phyloP scores from a whole-genome alignment of 768 basidiomycete genomes.

The Hortiboletus campestris region DNA sequence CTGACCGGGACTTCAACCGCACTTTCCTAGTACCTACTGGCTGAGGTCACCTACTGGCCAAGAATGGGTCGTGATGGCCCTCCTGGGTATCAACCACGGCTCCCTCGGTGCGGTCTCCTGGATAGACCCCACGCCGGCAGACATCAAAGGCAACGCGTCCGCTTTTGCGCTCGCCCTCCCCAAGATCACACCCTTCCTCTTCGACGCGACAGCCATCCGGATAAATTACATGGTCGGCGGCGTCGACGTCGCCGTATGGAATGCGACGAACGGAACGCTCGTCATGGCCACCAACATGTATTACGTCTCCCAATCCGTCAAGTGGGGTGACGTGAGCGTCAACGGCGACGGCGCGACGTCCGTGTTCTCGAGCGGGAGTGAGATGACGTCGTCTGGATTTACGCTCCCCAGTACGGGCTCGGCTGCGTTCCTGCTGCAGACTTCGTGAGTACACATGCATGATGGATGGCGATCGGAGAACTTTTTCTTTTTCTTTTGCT shows the following conservation, averaged over 20 bases:
- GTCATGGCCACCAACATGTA: conserved; percentile 53
- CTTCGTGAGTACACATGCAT: conserved; percentile 11
- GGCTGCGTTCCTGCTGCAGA: conserved; percentile 14
- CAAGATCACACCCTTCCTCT: conserved; percentile 47
- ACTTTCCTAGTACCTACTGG: conserved; percentile 48
- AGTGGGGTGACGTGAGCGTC: conserved; percentile 30
- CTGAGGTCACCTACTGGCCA: conserved; percentile 61
- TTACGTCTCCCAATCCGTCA: conserved; percentile 36
- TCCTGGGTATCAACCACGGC: conserved; percentile 73
- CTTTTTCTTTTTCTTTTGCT: background rate
- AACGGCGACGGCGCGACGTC: background rate
- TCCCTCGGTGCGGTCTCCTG: conserved; percentile 51
- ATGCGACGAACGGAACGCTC: conserved; percentile 41
- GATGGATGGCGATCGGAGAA: background rate
- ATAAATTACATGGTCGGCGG: conserved; percentile 39
- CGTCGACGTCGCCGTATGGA: conserved; percentile 56
- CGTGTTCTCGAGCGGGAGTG: conserved; percentile 17
- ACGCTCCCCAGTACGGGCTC: conserved; percentile 18
- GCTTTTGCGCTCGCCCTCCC: conserved; percentile 44
- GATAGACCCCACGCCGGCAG: conserved; percentile 51
- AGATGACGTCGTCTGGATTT: conserved; percentile 15
- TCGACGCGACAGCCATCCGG: conserved; percentile 40
- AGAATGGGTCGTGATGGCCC: conserved; percentile 65
- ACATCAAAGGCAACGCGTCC: conserved; percentile 55
- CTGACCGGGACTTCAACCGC: too few relatives aligned